phyloP scores from a whole-genome alignment of 1,139 yeast species.

The Candida freyschussii region DNA sequence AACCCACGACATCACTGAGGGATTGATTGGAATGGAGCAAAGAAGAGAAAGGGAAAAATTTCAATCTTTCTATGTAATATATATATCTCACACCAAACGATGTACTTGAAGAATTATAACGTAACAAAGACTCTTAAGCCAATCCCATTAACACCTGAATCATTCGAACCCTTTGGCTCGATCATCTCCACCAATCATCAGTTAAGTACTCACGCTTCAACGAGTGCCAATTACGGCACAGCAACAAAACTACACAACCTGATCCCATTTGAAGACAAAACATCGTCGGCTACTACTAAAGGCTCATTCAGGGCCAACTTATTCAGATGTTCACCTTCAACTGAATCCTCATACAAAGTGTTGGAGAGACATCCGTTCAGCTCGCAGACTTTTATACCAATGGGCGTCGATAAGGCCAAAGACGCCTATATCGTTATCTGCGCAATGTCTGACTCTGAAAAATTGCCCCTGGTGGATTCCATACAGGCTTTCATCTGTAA shows the following conservation, averaged over 20 bases:
- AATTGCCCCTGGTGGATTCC: slow-evolving; percentile 56
- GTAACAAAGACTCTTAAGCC: slow-evolving; percentile 24
- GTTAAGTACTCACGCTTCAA: slow-evolving; percentile 35
- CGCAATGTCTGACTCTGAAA: slow-evolving; percentile 49
- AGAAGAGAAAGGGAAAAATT: too few species aligned
- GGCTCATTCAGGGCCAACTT: slow-evolving; percentile 54
- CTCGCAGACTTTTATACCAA: slow-evolving; percentile 88
- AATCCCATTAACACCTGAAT: slow-evolving; percentile 41
- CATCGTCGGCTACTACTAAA: slow-evolving; percentile 35
- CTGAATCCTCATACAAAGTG: slow-evolving; percentile 55
- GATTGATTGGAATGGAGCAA: too few species aligned
- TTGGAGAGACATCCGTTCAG: slow-evolving; percentile 86
- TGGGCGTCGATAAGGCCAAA: slow-evolving; percentile 53
- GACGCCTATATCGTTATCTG: slow-evolving; percentile 76
- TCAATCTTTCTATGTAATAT: too few species aligned
- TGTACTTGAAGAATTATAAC: slow-evolving; percentile 35
- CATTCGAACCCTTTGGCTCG: slow-evolving; percentile 48
- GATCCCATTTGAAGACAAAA: slow-evolving; percentile 59
- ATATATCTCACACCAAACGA: too few species aligned
- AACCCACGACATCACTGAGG: slow-evolving; percentile 44
- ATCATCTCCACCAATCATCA: slow-evolving; percentile 54
- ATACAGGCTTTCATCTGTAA: slow-evolving; percentile 66
- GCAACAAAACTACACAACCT: slow-evolving; percentile 75
- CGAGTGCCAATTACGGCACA: slow-evolving; percentile 88
- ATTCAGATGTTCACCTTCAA: slow-evolving; percentile 76